These are phyloP conservation scores for Peziza echinospora DNA, from an alignment of 495 filamentous ascomycete species.

Conservation along the genomic window DNA sequence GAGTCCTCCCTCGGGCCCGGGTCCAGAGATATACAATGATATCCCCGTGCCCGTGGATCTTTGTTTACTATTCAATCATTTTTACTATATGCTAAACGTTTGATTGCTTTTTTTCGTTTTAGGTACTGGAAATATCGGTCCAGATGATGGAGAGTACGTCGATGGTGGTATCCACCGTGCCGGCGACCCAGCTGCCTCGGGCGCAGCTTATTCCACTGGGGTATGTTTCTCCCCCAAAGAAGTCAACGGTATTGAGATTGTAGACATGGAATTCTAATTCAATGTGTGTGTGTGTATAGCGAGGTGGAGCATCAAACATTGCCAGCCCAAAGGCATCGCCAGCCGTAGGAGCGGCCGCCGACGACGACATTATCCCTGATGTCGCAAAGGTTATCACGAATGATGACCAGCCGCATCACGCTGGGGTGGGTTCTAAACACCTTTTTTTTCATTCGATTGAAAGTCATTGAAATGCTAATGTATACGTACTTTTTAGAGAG, in stretches of 20 bases:
- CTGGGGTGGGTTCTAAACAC: constrained; percentile 8
- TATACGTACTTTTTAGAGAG: not conserved
- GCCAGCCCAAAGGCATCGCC: constrained; percentile 8
- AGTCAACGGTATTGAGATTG: not conserved
- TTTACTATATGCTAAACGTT: no score
- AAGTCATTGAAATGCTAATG: not conserved
- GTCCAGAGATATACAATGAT: no score
- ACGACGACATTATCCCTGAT: constrained; percentile 17
- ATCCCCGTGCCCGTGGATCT: no score
- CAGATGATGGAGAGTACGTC: constrained; percentile 12
- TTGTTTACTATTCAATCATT: no score
- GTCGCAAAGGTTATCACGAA: constrained; percentile 7
- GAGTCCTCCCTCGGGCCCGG: no score
- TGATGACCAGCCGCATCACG: constrained; percentile 12
- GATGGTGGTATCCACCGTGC: constrained; percentile 16
- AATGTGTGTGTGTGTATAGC: constrained; percentile 7
- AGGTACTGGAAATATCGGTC: constrained; percentile 17
- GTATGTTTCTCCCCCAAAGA: constrained; percentile 5
- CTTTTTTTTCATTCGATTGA: not conserved
- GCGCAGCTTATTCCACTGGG: constrained; percentile 14
- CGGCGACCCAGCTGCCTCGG: constrained; percentile 12
- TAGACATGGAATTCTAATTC: not conserved
- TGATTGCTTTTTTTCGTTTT: no score
- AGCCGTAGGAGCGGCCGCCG: constrained; percentile 6
- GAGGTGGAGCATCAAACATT: constrained; percentile 18